phyloP scores from a whole-genome alignment of 768 basidiomycete genomes.

The Trametes cingulata region DNA sequence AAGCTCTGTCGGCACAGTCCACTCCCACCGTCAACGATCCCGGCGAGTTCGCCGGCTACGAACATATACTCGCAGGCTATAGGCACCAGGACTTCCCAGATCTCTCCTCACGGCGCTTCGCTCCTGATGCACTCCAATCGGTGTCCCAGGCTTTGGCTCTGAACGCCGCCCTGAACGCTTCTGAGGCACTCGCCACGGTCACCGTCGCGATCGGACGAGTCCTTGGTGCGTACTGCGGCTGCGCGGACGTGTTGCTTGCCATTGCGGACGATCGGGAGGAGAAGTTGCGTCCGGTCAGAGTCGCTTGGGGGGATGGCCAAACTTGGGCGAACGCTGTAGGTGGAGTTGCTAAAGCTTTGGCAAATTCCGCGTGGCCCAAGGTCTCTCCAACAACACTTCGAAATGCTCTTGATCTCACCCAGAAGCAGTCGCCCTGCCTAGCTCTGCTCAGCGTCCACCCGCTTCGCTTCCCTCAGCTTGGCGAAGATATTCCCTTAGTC shows the following conservation, averaged over 20 bases:
- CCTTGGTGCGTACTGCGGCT: constrained; percentile 22
- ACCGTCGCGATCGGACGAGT: constrained; percentile 16
- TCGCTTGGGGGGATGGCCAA: constrained; percentile 9
- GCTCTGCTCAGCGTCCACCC: constrained; percentile 13
- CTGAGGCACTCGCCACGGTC: not conserved
- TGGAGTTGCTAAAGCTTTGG: constrained; percentile 1
- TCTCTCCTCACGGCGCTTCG: constrained; percentile 21
- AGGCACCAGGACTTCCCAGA: constrained; percentile 23
- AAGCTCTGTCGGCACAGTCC: not conserved
- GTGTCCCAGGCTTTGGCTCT: constrained; percentile 7
- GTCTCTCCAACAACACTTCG: constrained; percentile 8
- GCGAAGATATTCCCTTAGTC: not conserved
- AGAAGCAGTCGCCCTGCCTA: constrained; percentile 16
- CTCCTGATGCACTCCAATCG: constrained; percentile 11
- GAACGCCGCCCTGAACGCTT: not conserved
- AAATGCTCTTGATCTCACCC: constrained; percentile 6
- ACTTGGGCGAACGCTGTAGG: constrained; percentile 8
- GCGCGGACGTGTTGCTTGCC: constrained; percentile 14
- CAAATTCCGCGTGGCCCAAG: not conserved
- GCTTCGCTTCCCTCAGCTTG: not conserved
- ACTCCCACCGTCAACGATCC: constrained; percentile 9
- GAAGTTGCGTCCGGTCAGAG: constrained; percentile 12
- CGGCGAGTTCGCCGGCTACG: constrained; percentile 5
- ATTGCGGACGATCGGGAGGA: constrained; percentile 3
- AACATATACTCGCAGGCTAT: constrained; percentile 18